Conservation (phyloP, 1,284 basidiomycete species). For the Microbotryum scabiosae region DNA sequence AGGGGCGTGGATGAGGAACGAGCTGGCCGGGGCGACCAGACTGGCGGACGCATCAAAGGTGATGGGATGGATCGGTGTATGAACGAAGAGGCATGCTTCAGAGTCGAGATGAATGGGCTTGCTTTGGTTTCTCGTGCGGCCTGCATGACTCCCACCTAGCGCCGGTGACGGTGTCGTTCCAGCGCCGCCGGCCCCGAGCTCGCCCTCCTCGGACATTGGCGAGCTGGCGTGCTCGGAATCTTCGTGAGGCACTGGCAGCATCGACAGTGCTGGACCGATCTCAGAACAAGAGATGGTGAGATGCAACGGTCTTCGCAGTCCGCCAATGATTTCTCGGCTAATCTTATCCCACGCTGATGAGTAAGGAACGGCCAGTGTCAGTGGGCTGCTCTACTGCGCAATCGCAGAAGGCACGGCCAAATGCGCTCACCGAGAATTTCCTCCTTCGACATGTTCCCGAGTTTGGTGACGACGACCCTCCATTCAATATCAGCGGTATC, state of each 20-base stretch:
- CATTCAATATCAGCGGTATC: constrained; percentile 63
- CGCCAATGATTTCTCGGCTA: constrained; percentile 35
- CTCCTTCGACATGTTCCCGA: constrained; percentile 45
- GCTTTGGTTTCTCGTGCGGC: neutral
- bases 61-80: constrained; percentile 24
- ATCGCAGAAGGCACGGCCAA: neutral
- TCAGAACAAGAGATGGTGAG: constrained; percentile 5
- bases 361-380: constrained; percentile 9
- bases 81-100: constrained; percentile 10
- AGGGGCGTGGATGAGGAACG: constrained; percentile 21
- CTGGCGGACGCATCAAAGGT: constrained; percentile 1
- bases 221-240: constrained; percentile 14
- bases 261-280: neutral
- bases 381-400: constrained; percentile 4
- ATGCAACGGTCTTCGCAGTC: constrained; percentile 16
- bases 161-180: neutral
- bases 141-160: neutral
- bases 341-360: constrained; percentile 56
- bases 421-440: constrained; percentile 59
- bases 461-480: constrained; percentile 60
- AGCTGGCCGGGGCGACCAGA: constrained; percentile 20
- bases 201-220: neutral
- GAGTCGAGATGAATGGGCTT: constrained; percentile 17
- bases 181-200: neutral
- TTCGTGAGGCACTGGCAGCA: neutral